Percentiles rank a stretch among this genome's conserved stretches.
Evolutionary conservation across 352 stramenopile genomes (phyloP).

Genomic region (Phytopythium chamaehyphon): DNA sequence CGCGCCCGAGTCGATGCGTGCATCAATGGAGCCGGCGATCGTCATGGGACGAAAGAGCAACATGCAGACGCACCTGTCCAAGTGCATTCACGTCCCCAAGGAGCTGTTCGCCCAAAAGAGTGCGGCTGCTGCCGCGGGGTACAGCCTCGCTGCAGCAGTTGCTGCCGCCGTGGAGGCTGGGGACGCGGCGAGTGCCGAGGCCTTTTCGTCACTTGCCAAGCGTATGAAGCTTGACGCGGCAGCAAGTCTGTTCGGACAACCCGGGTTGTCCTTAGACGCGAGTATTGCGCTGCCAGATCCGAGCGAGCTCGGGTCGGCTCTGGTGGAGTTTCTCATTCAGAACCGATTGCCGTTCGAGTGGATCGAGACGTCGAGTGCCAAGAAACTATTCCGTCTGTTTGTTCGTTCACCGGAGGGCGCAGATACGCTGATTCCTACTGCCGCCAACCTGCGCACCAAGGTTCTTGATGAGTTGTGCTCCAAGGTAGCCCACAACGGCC

Average conservation of each 20-base stretch:
- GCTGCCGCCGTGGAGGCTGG: not conserved
- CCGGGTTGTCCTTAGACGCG: not conserved
- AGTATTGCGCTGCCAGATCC: slow-evolving; percentile 1
- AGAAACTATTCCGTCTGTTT: slow-evolving; percentile 39
- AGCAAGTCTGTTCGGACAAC: not conserved
- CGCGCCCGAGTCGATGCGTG: slow-evolving; percentile 40
- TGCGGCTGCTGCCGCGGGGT: slow-evolving; percentile 3
- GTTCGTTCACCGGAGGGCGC: slow-evolving; percentile 9
- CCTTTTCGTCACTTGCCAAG: slow-evolving; percentile 16
- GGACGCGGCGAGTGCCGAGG: slow-evolving; percentile 1
- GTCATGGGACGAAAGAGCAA: slow-evolving; percentile 77
- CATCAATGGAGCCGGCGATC: slow-evolving; percentile 45
- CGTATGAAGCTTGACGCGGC: slow-evolving; percentile 11
- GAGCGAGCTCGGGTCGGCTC: slow-evolving; percentile 20
- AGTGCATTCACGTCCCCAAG: slow-evolving; percentile 67
- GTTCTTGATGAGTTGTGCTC: slow-evolving; percentile 38
- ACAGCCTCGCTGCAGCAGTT: slow-evolving; percentile 2
- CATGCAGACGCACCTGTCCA: slow-evolving; percentile 82
- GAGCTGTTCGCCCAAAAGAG: slow-evolving; percentile 27
- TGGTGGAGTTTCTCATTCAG: slow-evolving; percentile 63
- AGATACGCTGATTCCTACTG: slow-evolving; percentile 22
- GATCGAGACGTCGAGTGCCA: slow-evolving; percentile 45
- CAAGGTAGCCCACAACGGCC: slow-evolving; percentile 23
- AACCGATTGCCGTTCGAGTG: slow-evolving; percentile 65
- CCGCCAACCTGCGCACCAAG: slow-evolving; percentile 30